phyloP scores from a whole-genome alignment of 1,284 basidiomycete genomes.

The Fomitiporia mediterranea region DNA sequence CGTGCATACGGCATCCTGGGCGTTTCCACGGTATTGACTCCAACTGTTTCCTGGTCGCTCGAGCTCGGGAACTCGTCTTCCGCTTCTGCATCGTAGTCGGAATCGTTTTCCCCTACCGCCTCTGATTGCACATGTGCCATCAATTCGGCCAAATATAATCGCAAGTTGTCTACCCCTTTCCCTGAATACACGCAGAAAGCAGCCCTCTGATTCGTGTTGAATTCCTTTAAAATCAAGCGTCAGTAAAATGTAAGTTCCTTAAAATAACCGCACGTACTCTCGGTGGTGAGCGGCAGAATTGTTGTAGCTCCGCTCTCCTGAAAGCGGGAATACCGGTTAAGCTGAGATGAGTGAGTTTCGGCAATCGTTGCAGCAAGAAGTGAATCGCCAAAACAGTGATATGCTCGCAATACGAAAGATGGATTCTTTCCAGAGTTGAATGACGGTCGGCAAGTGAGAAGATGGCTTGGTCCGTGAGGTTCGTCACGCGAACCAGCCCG shows the following conservation, averaged over 20 bases:
- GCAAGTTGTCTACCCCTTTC: constrained; percentile 81
- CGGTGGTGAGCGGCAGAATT: constrained; percentile 87
- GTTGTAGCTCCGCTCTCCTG: constrained; percentile 79
- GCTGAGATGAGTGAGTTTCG: constrained; percentile 90
- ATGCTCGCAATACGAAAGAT: constrained; percentile 96
- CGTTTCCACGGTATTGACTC: constrained; percentile 4
- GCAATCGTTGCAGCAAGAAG: constrained; percentile 82
- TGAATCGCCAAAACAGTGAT: constrained; percentile 90
- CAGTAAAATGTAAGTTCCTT: background rate
- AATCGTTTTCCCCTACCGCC: constrained; percentile 50
- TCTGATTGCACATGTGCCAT: constrained; percentile 58
- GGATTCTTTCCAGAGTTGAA: constrained; percentile 89
- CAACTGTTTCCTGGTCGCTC: constrained; percentile 9
- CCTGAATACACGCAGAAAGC: constrained; percentile 98
- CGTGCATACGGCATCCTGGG: constrained; percentile 7
- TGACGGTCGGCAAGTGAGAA: constrained; percentile 80
- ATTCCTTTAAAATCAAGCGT: constrained; percentile 60
- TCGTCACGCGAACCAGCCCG: constrained; percentile 89
- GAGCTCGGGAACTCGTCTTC: constrained; percentile 31
- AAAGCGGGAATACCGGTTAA: constrained; percentile 96
- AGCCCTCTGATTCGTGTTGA: constrained; percentile 86
- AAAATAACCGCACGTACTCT: constrained; percentile 46
- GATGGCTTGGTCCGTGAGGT: constrained; percentile 92
- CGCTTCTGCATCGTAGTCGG: constrained; percentile 68
- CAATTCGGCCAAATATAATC: constrained; percentile 71